phyloP scores from a whole-genome alignment of 495 filamentous ascomycete genomes.

The Pyrenula massariospora region DNA sequence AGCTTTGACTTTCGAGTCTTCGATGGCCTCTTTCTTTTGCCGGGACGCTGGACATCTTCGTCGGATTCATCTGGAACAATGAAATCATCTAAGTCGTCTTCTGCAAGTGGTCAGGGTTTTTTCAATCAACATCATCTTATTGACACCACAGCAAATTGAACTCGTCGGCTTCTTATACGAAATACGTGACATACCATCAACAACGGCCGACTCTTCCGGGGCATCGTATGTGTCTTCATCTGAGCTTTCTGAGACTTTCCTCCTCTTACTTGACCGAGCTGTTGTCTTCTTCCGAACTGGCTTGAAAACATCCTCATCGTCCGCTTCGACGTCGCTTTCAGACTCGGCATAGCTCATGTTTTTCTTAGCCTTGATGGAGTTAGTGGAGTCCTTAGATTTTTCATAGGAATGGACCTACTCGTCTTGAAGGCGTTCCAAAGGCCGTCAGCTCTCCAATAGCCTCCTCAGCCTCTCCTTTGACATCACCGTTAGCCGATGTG shows the following conservation, averaged over 20 bases:
- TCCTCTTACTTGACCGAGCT: conserved; percentile 38
- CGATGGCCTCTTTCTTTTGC: conserved; percentile 61
- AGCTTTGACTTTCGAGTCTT: conserved; percentile 40
- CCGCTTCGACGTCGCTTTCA: conserved; percentile 42
- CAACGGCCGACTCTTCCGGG: conserved; percentile 40
- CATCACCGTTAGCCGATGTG: conserved; percentile 7
- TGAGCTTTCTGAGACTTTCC: conserved; percentile 41
- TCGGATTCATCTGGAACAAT: conserved; percentile 71
- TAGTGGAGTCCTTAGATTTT: conserved; percentile 3
- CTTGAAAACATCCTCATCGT: conserved; percentile 39
- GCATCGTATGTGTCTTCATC: conserved; percentile 57
- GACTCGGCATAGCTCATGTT: conserved; percentile 36
- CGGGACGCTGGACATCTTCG: conserved; percentile 52
- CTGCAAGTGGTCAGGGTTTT: not conserved
- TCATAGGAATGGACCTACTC: conserved; percentile 17
- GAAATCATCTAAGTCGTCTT: conserved; percentile 69
- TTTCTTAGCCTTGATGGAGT: conserved; percentile 20
- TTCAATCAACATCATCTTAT: conserved; percentile 6
- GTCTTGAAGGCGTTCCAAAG: conserved; percentile 31
- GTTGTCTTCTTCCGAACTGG: conserved; percentile 22
- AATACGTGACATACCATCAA: conserved; percentile 33
- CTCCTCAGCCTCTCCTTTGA: conserved; percentile 3
- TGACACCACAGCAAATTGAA: not conserved
- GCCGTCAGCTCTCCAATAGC: conserved; percentile 7
- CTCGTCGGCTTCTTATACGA: no score